phyloP scores from a whole-genome alignment of 345 rosid species.

The Eucalyptus pauciflora region DNA sequence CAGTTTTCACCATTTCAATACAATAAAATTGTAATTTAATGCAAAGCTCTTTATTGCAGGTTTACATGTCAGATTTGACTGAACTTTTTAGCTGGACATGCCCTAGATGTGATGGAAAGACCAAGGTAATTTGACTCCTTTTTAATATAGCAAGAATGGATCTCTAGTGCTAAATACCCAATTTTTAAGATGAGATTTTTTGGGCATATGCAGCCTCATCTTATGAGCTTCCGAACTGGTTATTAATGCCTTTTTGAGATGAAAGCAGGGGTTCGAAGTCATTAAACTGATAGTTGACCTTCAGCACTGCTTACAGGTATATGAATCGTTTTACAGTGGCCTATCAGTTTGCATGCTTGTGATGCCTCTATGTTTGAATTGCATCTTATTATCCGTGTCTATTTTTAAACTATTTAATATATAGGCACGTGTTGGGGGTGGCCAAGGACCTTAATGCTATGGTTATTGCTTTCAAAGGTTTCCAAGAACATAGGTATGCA shows the following conservation, averaged over 20 bases:
- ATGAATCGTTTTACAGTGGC: not conserved
- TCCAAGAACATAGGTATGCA: conserved; percentile 50
- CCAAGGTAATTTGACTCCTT: conserved; percentile 23
- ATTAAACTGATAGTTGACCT: conserved; percentile 70
- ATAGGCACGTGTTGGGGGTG: conserved; percentile 71
- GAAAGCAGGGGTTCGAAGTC: conserved; percentile 69
- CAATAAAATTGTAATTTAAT: no score
- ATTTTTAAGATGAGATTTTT: not conserved
- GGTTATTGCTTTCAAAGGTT: conserved; percentile 66
- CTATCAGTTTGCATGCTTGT: not conserved
- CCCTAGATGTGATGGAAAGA: conserved; percentile 61
- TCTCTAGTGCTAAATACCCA: no score
- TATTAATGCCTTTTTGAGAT: not conserved
- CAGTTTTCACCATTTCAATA: no score
- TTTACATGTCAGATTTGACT: conserved; percentile 68
- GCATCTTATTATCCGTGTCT: not conserved
- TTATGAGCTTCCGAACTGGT: not conserved
- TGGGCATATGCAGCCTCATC: not conserved
- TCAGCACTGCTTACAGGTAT: conserved; percentile 64
- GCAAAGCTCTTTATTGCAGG: conserved; percentile 19
- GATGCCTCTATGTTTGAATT: no score
- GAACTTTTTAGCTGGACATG: conserved; percentile 90
- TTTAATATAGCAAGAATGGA: not conserved
- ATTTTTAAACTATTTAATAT: not conserved
- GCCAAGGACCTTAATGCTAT: conserved; percentile 44